Conservation (phyloP, 768 basidiomycete genomes). For the Cubamyces lactineus region DNA sequence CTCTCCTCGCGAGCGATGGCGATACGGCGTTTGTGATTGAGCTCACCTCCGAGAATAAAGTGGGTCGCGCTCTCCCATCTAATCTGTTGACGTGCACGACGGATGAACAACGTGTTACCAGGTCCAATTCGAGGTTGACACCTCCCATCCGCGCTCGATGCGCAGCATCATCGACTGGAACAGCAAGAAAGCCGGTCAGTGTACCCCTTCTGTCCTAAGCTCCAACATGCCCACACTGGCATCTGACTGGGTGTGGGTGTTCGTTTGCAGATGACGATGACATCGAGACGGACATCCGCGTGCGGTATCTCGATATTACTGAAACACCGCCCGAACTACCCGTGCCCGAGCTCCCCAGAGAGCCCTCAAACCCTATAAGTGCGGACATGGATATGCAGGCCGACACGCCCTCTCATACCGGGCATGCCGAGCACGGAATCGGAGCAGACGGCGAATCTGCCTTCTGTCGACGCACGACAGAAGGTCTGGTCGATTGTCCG, state of each 20-base stretch:
- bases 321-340: background rate
- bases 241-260: background rate
- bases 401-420: background rate
- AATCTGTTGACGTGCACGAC: background rate
- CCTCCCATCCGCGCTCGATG: slow-evolving; percentile 57
- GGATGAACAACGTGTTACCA: slow-evolving; percentile 34
- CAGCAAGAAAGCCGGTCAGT: slow-evolving; percentile 82
- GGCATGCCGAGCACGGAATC: slow-evolving; percentile 24
- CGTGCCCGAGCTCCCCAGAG: slow-evolving; percentile 11
- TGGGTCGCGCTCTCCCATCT: slow-evolving; percentile 32
- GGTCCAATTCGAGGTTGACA: slow-evolving; percentile 78
- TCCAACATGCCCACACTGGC: background rate
- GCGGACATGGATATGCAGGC: background rate
- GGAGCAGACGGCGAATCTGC: slow-evolving; percentile 24
- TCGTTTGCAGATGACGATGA: slow-evolving; percentile 76
- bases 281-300: slow-evolving; percentile 68
- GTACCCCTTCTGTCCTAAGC: background rate
- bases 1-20: slow-evolving; percentile 77
- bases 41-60: slow-evolving; percentile 82
- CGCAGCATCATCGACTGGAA: slow-evolving; percentile 74
- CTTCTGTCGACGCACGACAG: slow-evolving; percentile 22
- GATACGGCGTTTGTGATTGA: slow-evolving; percentile 77
- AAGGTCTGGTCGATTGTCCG: slow-evolving; percentile 29
- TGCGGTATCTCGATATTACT: slow-evolving; percentile 41
- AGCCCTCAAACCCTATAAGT: background rate